These are phyloP conservation scores for Flaveria ramosissima DNA, from an alignment of 129 eudicot species.

Conservation along the genomic window DNA sequence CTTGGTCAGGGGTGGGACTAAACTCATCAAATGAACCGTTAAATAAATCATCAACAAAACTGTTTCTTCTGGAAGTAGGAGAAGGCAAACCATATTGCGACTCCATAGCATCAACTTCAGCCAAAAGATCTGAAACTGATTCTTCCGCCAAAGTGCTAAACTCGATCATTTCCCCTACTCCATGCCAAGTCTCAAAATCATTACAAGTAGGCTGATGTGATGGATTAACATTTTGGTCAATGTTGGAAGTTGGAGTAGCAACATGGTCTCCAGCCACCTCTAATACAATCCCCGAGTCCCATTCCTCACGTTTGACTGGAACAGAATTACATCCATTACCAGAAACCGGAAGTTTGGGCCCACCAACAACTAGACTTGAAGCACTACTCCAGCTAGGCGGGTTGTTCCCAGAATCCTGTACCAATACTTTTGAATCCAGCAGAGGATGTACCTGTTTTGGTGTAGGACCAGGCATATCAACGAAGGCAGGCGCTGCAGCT, in stretches of 20 bases:
- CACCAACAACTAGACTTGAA: slow-evolving; percentile 52
- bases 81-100: slow-evolving; percentile 77
- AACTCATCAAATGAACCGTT: slow-evolving; percentile 70
- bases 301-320: slow-evolving; percentile 53
- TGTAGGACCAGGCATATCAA: slow-evolving; percentile 54
- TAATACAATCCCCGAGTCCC: slow-evolving; percentile 53
- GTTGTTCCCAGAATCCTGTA: slow-evolving; percentile 48
- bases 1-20: slow-evolving; percentile 59
- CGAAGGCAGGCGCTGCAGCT: slow-evolving; percentile 20
- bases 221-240: slow-evolving; percentile 36
- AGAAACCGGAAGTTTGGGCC: slow-evolving; percentile 47
- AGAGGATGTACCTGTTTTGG: slow-evolving; percentile 45
- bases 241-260: slow-evolving; percentile 44
- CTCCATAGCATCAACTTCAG: slow-evolving; percentile 98
- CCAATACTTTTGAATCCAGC: slow-evolving; percentile 27
- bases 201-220: slow-evolving; percentile 35
- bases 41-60: slow-evolving; percentile 62
- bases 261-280: slow-evolving; percentile 46
- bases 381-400: slow-evolving; percentile 64
- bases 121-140: slow-evolving; percentile 86
- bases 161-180: slow-evolving; percentile 61
- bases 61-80: slow-evolving; percentile 77
- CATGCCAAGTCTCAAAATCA: slow-evolving; percentile 55
- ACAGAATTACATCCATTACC: slow-evolving; percentile 51
- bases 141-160: slow-evolving; percentile 90